Base-by-base conservation (phyloP, 2,329 filamentous ascomycete species). In the Ascosphaera pollenicola region DNA sequence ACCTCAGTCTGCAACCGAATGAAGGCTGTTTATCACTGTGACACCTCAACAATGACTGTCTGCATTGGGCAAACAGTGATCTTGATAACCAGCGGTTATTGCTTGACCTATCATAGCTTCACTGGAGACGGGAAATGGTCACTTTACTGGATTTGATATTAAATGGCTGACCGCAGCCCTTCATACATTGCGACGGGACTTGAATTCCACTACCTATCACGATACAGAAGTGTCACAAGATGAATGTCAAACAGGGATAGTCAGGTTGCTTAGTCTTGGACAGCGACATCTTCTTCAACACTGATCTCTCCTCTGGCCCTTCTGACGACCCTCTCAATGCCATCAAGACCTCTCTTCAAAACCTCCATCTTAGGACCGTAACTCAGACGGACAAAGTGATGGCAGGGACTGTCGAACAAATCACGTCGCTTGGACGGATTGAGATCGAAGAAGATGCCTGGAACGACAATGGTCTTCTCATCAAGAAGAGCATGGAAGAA, bases 401-500 rank as follows among this genome's bases (percentile, higher is more conserved):
- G 87, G 60, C 87, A 94, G 43, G 87, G 87, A 48, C 74, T 82
- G 61, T 95, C 87, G 48, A 95, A 95, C 48, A 95, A 60, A 57
- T 95, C 87, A 54, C 87, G 70, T 46, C 87, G 70, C 56, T 83
- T 78, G 28, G 79, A 78, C 3, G 87, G 87, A 63, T 95, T 95
- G 46, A 95, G 61, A 52, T 95, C 87, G 56, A 95, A 95, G 69
- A 95, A 95, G 58, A 95, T 95, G 43, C 87, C 87, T 0, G 87
- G 87, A 3, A 95, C 87, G 15, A 94, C 84, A 52, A 94, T 94
- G 47, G 91, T 82, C 68, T 91, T 91, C 65, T 94, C 84, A 52
- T 80, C 74, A 35, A 95, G 64, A 54, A 89, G 89, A 21, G 84
- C 84, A 56, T 89, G 75, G 73, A 95, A 94, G 69, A 95, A 95